A percentile compares a stretch with the other conserved stretches of the same genome.
Conservation (phyloP, 2,329 filamentous ascomycete species). For the Trichoderma asperellum region DNA sequence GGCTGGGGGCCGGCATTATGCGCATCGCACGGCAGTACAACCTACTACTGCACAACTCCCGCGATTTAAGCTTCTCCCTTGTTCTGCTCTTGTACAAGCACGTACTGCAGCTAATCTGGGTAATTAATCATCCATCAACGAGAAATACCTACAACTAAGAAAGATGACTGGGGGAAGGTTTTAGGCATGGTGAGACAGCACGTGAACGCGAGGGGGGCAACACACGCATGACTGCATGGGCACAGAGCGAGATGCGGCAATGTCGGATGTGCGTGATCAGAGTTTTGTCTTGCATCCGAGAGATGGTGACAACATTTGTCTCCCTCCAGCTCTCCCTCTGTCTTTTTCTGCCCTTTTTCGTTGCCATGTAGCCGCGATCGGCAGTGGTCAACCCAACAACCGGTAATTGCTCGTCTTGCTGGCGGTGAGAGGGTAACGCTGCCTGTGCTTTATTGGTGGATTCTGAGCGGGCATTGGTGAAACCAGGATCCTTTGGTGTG, state of each 20-base stretch:
- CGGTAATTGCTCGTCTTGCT: neutral
- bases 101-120: neutral
- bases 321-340: neutral
- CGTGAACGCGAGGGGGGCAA: conserved; percentile 12
- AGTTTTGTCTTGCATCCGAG: neutral
- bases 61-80: neutral
- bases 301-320: neutral
- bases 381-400: neutral
- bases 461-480: conserved; percentile 2
- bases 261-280: conserved; percentile 7
- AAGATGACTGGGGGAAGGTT: neutral
- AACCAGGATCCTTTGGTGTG: neutral
- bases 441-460: neutral
- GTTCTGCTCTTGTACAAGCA: neutral
- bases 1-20: neutral
- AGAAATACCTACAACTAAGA: neutral
- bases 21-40: neutral
- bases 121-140: neutral
- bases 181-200: conserved; percentile 23
- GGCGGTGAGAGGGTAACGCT: neutral
- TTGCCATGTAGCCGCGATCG: neutral
- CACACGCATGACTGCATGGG: neutral
- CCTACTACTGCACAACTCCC: neutral
- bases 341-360: neutral
- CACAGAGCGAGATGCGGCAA: conserved; percentile 18